Percentiles rank a stretch among this genome's conserved stretches.
Evolutionary conservation across 2,329 filamentous ascomycete genomes (phyloP).

Genomic region (Phyllosticta citrichinensis): DNA sequence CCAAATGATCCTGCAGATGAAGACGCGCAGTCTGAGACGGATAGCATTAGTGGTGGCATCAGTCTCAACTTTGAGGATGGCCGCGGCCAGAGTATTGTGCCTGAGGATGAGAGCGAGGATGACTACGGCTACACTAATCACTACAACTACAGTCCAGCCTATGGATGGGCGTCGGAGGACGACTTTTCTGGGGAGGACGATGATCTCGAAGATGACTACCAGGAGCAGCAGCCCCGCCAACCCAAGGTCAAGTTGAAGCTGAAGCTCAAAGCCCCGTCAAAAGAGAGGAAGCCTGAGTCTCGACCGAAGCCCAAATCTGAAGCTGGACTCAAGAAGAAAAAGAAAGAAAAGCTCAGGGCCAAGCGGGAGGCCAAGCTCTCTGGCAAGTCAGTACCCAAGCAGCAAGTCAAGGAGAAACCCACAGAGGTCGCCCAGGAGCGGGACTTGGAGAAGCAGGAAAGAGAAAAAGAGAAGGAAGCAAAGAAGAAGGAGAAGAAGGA

Average conservation of each 20-base stretch:
- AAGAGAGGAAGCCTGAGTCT: neutral
- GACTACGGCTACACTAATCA: slow-evolving; percentile 6
- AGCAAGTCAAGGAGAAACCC: neutral
- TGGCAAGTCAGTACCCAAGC: slow-evolving; percentile 9
- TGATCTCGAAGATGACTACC: slow-evolving; percentile 32
- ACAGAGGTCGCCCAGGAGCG: slow-evolving; percentile 16
- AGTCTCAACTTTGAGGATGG: slow-evolving; percentile 62
- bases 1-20: slow-evolving; percentile 51
- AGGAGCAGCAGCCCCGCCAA: slow-evolving; percentile 16
- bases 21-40: slow-evolving; percentile 29
- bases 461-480: slow-evolving; percentile 20
- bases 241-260: slow-evolving; percentile 20
- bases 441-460: slow-evolving; percentile 16
- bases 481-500: slow-evolving; percentile 24
- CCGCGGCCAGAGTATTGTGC: slow-evolving; percentile 44
- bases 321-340: slow-evolving; percentile 6
- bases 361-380: slow-evolving; percentile 9
- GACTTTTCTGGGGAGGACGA: slow-evolving; percentile 10
- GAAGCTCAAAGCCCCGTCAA: slow-evolving; percentile 12
- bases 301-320: neutral
- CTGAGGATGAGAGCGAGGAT: slow-evolving; percentile 15
- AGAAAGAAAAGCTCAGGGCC: slow-evolving; percentile 12
- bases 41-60: slow-evolving; percentile 48
- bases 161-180: slow-evolving; percentile 10
- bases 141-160: slow-evolving; percentile 7